These are phyloP conservation scores for Hibiscus mutabilis DNA, from an alignment of 345 rosid genomes.

Conservation along the genomic window DNA sequence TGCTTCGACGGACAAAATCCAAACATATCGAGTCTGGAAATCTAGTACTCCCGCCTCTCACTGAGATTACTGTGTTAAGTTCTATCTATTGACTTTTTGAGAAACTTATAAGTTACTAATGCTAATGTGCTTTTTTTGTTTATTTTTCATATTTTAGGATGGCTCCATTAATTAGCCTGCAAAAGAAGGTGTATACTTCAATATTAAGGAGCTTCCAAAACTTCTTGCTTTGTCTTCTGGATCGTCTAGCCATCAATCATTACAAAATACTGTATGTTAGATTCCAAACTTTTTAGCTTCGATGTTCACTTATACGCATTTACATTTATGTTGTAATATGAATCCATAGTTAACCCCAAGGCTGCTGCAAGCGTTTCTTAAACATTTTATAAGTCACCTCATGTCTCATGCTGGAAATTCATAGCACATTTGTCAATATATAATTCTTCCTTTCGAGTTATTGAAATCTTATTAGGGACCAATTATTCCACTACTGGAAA, in stretches of 20 bases:
- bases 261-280: conserved; percentile 70
- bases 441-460: neutral
- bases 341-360: no score
- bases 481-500: neutral
- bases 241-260: conserved; percentile 52
- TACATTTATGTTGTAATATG: no score
- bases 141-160: conserved; percentile 38
- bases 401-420: neutral
- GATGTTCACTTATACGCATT: neutral
- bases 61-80: conserved; percentile 78
- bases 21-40: conserved; percentile 65
- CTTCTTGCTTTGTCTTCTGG: conserved; percentile 67
- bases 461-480: neutral
- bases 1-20: conserved; percentile 80
- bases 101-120: neutral
- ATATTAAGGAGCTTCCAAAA: conserved; percentile 78
- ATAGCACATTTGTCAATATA: neutral
- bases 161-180: conserved; percentile 69
- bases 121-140: conserved; percentile 7
- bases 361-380: neutral
- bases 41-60: conserved; percentile 70
- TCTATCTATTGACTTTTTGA: neutral
- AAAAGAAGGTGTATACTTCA: conserved; percentile 69
- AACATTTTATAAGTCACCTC: neutral
- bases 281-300: conserved; percentile 5